These are phyloP conservation scores for Phytophthora pistaciae DNA, from an alignment of 352 stramenopile genomes.

Conservation along the genomic window DNA sequence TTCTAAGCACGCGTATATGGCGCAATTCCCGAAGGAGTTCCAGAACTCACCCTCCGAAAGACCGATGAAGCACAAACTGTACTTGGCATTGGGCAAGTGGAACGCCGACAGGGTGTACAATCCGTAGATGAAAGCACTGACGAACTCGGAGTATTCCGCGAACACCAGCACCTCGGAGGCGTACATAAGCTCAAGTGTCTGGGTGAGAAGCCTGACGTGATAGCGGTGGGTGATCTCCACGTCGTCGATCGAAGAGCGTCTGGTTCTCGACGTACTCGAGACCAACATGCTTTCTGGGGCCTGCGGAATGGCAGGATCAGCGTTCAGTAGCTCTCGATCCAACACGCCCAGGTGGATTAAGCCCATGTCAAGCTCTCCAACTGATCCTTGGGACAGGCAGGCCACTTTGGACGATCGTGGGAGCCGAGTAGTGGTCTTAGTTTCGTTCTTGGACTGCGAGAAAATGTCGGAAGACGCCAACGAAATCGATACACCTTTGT, in stretches of 20 bases:
- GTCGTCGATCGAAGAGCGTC: slow-evolving; percentile 17
- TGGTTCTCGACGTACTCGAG: neutral
- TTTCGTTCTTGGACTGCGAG: neutral
- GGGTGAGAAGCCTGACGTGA: slow-evolving; percentile 20
- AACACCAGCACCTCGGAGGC: slow-evolving; percentile 32
- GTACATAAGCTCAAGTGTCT: slow-evolving; percentile 38
- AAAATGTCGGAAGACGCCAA: neutral
- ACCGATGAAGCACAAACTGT: slow-evolving; percentile 29
- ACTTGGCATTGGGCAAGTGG: slow-evolving; percentile 22
- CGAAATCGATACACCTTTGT: neutral
- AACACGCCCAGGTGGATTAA: slow-evolving; percentile 8
- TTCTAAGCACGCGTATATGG: slow-evolving; percentile 27
- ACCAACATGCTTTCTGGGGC: neutral
- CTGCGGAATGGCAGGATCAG: neutral
- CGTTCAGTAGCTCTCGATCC: slow-evolving; percentile 7
- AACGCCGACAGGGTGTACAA: slow-evolving; percentile 30
- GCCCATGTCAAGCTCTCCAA: neutral
- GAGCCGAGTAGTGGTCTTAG: neutral
- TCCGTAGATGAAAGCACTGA: slow-evolving; percentile 30
- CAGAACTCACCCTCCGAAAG: neutral
- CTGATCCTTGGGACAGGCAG: neutral
- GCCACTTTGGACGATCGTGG: slow-evolving; percentile 13
- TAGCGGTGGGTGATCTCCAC: slow-evolving; percentile 31
- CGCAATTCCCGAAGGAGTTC: slow-evolving; percentile 9
- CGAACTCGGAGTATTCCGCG: slow-evolving; percentile 44